Base-by-base conservation (phyloP, 257 asterid genomes). In the Nicotiana knightiana region DNA sequence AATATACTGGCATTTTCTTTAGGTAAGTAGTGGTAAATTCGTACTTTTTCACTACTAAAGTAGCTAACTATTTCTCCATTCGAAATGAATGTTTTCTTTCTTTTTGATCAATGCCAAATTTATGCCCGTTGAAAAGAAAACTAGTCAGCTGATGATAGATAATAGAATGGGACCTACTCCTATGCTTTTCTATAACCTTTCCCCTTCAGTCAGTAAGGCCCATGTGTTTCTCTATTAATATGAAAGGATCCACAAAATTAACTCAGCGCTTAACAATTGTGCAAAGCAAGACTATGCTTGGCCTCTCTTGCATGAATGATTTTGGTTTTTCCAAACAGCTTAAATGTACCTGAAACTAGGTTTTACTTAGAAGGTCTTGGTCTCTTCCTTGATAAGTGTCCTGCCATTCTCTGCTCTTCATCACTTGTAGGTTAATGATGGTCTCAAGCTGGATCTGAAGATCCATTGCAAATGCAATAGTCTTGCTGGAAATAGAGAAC, bases 1-100 rank as follows among this genome's bases (percentile, higher is more conserved):
- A 96, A 96, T 76, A 83, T 93, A 85, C 87, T 94, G 84, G 99
- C 99, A 24, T 91, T 94, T 92, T 93, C 96, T 80, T 85, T 94
- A 90, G 99, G 99, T 96, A 86, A 86, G 81, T 15, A 73, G 15
- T 16, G 51, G 26, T 51, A 13, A 37, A 15, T 73, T 73, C 46
- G 0, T 51, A 51, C 39, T 73, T 71, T 30, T 13, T 55, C 5
- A 12, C 15, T 48, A 48, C 39, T 24, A 7, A 73, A 48, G 24
- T 26, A 9, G 79, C 62, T 73, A 15, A 13, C 63, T 73, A 26
- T 73, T 16, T 13, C 63, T 73, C 62, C 79, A 13, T 73, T 39
- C 26, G 28, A 73, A 73, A 13, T 73, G 59, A 73, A 73, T 48
- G 26, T 26, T 48, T 24, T 51, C 63, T 46, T 73, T 46, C 21